Conservation (phyloP, 495 filamentous ascomycete genomes). For the Podospora bellae-mahoneyi region DNA sequence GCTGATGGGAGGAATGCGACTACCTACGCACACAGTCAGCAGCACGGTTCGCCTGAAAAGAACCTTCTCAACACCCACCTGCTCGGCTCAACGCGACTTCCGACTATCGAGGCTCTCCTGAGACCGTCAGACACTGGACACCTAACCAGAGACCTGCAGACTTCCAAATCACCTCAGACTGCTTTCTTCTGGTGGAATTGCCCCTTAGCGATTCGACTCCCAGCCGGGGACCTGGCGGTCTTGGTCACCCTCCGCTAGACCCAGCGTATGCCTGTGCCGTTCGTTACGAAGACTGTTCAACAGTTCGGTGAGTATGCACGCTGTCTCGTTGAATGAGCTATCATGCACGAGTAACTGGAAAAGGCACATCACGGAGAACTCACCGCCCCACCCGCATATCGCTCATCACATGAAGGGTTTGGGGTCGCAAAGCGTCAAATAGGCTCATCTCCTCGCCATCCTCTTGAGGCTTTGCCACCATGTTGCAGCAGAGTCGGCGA, state of each 20-base stretch:
- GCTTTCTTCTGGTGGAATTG: too few relatives aligned
- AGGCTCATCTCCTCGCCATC: neutral
- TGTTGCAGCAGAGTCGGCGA: conserved; percentile 7
- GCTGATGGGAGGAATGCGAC: neutral
- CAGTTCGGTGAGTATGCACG: neutral
- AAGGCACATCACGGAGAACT: conserved; percentile 1
- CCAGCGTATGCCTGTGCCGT: neutral
- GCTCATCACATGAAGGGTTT: neutral
- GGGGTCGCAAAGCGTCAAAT: conserved; percentile 7
- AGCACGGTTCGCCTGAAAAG: too few relatives aligned
- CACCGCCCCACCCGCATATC: neutral
- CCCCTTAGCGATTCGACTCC: too few relatives aligned
- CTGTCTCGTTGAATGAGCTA: neutral
- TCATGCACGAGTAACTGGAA: neutral
- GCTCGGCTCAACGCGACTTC: too few relatives aligned
- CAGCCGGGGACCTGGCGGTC: too few relatives aligned
- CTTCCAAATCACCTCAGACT: too few relatives aligned
- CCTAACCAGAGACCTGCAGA: too few relatives aligned
- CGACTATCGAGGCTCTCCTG: too few relatives aligned
- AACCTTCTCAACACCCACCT: too few relatives aligned
- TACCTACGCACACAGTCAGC: neutral
- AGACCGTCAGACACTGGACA: too few relatives aligned
- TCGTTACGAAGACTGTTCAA: neutral
- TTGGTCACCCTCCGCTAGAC: neutral
- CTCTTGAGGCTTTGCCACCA: conserved; percentile 4